Evolutionary conservation across 1,284 basidiomycete genomes (phyloP).

Genomic region (Ustilago vetiveriae): DNA sequence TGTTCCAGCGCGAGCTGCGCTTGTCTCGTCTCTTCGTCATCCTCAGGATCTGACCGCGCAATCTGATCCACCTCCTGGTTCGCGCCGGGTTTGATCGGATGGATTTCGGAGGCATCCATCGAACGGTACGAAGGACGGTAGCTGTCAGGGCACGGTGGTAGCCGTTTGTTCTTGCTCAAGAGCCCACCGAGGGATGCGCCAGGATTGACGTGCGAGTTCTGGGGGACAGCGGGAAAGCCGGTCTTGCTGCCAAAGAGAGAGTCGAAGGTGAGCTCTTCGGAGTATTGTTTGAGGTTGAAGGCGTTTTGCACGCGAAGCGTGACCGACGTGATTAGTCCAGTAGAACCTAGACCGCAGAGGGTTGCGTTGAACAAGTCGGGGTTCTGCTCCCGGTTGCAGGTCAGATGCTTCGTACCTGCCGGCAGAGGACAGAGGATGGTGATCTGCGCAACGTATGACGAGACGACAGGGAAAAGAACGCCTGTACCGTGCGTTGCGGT

Average conservation of each 20-base stretch:
- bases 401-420: constrained; percentile 74
- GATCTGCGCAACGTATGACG: constrained; percentile 80
- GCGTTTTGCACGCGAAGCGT: constrained; percentile 82
- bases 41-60: constrained; percentile 31
- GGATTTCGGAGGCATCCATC: constrained; percentile 24
- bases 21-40: constrained; percentile 63
- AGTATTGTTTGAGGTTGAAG: constrained; percentile 83
- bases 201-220: constrained; percentile 15
- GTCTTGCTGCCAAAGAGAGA: constrained; percentile 70
- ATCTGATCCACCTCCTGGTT: constrained; percentile 26
- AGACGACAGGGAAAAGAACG: constrained; percentile 81
- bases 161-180: constrained; percentile 47
- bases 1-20: constrained; percentile 71
- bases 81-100: constrained; percentile 28
- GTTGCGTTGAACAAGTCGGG: constrained; percentile 87
- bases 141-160: constrained; percentile 36
- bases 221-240: constrained; percentile 29
- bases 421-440: constrained; percentile 72
- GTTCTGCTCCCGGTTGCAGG: constrained; percentile 75
- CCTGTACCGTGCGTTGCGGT: constrained; percentile 96
- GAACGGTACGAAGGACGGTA: constrained; percentile 38
- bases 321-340: constrained; percentile 85
- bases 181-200: constrained; percentile 45
- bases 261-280: constrained; percentile 76
- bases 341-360: constrained; percentile 92